These are phyloP conservation scores for Chrysanthemum makinoi DNA, from an alignment of 129 eudicot species.

Conservation along the genomic window DNA sequence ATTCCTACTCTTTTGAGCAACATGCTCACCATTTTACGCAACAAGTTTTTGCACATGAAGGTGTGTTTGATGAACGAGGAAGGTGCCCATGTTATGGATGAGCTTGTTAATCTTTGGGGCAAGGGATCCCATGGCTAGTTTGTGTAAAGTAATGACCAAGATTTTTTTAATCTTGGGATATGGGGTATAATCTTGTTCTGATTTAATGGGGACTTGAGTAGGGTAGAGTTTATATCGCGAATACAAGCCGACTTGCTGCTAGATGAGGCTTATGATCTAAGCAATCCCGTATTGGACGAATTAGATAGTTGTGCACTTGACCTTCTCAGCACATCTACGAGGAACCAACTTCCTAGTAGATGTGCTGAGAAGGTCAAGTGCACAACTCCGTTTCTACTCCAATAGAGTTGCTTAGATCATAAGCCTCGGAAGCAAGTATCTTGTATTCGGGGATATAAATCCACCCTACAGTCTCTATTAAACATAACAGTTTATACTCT, in stretches of 20 bases:
- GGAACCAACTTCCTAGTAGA: not conserved
- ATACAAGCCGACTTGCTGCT: not conserved
- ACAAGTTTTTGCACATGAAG: not conserved
- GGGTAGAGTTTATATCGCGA: not conserved
- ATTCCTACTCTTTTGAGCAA: not conserved
- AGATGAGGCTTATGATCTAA: not conserved
- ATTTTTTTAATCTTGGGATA: not conserved
- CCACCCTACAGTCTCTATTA: not conserved
- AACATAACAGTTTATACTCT: not conserved
- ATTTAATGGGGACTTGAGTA: not conserved
- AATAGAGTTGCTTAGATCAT: too few species aligned
- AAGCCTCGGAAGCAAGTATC: too few species aligned
- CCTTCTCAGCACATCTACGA: not conserved
- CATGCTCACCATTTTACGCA: not conserved
- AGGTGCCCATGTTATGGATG: not conserved
- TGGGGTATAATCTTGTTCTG: not conserved
- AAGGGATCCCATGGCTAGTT: not conserved
- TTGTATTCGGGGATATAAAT: not conserved
- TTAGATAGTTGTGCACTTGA: not conserved
- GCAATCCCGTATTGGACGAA: not conserved
- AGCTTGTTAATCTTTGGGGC: not conserved
- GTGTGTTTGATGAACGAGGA: not conserved
- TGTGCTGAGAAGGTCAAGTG: not conserved
- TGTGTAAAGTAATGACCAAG: not conserved
- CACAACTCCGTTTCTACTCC: too few species aligned